Evolutionary conservation across 306 rosid genomes (phyloP), one percentile per base, ranked within the genome.

Genomic region (Dryas drummondii): DNA sequence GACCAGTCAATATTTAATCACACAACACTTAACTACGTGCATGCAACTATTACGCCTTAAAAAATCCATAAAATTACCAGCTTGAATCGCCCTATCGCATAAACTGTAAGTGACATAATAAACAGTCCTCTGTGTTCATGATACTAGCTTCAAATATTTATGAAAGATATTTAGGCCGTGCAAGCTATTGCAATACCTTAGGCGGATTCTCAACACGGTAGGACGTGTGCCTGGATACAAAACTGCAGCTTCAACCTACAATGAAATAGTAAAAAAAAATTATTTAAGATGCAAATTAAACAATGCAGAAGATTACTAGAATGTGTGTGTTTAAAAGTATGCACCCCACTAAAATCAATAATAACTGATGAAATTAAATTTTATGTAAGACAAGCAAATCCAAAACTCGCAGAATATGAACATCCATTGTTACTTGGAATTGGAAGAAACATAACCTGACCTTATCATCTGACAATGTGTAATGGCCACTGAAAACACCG

Each of bases 171-270:
- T 42, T 10, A 4, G 15, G 32, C 5, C 37, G 49, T 41, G 50
- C 6, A 73, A 52, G 48, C 22, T 13, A 5, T 59, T 71, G 27
- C 67, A 79, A 80, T 83, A 89, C 99, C 99, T 92, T 83, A 94
- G 74, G 70, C 97, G 97, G 50, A 94, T 84, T 85, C 99, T 91
- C 84, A 92, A 74, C 53, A 94, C 97, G 46, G 99, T 94, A 62
- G 99, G 97, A 48, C 90, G 91, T 81, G 58, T 66, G 68, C 99
- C 97, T 45, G 97, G 92, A 79, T 94, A 94, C 83, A 94, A 72
- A 77, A 94, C 91, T 68, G 98, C 97, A 67, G 96, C 96, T 87
- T 94, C 97, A 85, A 91, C 91, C 97, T 94, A 86, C 72, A 80
- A 79, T 40, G 50, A 64, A 73, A 73, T 67, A 71, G 53, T 68